phyloP scores from a whole-genome alignment of 148 eudicot species.

The Dysphania ambrosioides region DNA sequence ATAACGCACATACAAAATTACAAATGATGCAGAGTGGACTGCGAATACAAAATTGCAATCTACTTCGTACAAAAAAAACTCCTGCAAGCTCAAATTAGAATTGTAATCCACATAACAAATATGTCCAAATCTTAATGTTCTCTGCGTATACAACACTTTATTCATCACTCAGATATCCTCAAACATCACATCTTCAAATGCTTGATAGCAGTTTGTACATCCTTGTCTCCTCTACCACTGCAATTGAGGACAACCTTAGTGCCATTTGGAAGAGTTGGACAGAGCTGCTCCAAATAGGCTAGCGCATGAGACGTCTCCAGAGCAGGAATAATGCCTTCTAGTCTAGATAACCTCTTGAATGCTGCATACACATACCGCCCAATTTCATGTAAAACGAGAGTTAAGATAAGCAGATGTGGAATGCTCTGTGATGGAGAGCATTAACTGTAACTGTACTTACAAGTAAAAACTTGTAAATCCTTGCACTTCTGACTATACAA shows the following conservation, averaged over 20 bases:
- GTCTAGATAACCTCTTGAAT: conserved; percentile 75
- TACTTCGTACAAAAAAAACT: neutral
- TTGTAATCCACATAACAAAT: no score
- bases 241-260: conserved; percentile 80
- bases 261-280: conserved; percentile 79
- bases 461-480: no score
- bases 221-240: conserved; percentile 98
- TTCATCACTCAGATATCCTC: neutral
- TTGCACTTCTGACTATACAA: neutral
- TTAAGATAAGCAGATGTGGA: neutral
- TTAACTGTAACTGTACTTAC: neutral
- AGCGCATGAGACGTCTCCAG: conserved; percentile 95
- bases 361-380: conserved; percentile 43
- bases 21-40: neutral
- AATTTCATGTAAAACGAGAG: neutral
- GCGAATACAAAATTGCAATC: neutral
- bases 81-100: no score
- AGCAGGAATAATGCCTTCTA: conserved; percentile 98
- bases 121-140: neutral
- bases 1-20: neutral
- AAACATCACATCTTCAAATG: conserved; percentile 48
- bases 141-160: neutral
- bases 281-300: conserved; percentile 79
- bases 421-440: neutral
- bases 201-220: conserved; percentile 87